Percentiles rank a stretch among this genome's conserved stretches.
phyloP scores from a whole-genome alignment of 2,329 filamentous ascomycete genomes.

The Exserohilum turcica region DNA sequence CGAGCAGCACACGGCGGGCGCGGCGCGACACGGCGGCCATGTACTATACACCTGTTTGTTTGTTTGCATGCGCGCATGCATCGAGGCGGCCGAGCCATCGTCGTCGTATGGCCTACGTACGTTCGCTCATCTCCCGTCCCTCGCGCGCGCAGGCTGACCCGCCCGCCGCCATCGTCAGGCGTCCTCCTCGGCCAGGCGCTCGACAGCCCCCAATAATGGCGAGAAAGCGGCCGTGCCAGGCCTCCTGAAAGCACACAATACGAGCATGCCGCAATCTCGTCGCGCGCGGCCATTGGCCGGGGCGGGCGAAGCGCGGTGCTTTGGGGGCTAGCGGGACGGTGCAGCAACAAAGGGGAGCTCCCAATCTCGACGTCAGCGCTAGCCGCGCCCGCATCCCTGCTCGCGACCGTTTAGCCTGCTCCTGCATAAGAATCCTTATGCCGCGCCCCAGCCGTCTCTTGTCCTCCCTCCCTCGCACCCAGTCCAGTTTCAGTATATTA shows the following conservation, averaged over 20 bases:
- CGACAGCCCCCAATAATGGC: constrained; percentile 8
- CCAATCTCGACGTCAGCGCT: constrained; percentile 14
- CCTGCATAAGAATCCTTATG: constrained; percentile 23
- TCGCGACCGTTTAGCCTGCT: constrained; percentile 9
- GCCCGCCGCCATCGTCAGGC: constrained; percentile 5
- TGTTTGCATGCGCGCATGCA: too few species aligned
- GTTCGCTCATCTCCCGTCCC: not conserved
- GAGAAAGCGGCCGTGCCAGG: constrained; percentile 17
- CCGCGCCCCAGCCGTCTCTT: constrained; percentile 5
- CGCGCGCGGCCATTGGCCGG: constrained; percentile 19
- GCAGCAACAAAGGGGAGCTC: constrained; percentile 11
- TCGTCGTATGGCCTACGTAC: not conserved
- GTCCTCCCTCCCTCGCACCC: constrained; percentile 14
- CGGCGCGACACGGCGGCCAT: too few species aligned
- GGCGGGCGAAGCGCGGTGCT: not conserved
- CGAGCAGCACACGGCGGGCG: too few species aligned
- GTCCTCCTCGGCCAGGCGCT: constrained; percentile 1
- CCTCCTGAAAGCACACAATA: constrained; percentile 20
- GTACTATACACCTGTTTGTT: too few species aligned
- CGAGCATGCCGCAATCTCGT: constrained; percentile 21
- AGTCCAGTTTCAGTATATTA: constrained; percentile 11
- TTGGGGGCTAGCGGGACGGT: constrained; percentile 6
- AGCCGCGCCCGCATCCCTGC: constrained; percentile 10
- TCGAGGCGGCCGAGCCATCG: not conserved
- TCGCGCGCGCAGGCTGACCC: not conserved